phyloP scores from a whole-genome alignment of 2,329 filamentous ascomycete genomes.

The Alternaria sp. region DNA sequence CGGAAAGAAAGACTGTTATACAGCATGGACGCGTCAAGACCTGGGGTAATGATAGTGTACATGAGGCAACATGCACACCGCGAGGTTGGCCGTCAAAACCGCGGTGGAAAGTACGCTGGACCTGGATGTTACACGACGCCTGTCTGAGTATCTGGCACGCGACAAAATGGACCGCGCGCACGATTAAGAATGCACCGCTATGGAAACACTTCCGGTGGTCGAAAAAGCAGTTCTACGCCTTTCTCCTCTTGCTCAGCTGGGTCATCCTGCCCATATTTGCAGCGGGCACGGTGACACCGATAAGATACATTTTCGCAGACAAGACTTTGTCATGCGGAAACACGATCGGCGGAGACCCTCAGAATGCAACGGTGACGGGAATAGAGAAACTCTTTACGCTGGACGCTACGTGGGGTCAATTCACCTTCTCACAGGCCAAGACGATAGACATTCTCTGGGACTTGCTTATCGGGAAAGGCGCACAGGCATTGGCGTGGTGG shows the following conservation, averaged over 20 bases:
- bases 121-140: neutral
- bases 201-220: slow-evolving; percentile 1
- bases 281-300: slow-evolving; percentile 14
- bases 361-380: slow-evolving; percentile 25
- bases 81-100: neutral
- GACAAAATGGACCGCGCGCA: neutral
- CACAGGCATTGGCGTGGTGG: slow-evolving; percentile 39
- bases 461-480: slow-evolving; percentile 41
- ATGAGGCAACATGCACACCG: neutral
- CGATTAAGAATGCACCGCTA: neutral
- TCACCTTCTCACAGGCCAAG: slow-evolving; percentile 43
- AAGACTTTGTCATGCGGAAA: slow-evolving; percentile 23
- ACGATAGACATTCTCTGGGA: slow-evolving; percentile 48
- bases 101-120: slow-evolving; percentile 6
- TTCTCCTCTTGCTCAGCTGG: slow-evolving; percentile 11
- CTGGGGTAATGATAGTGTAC: slow-evolving; percentile 8
- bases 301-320: slow-evolving; percentile 12
- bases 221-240: slow-evolving; percentile 19
- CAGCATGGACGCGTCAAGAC: neutral
- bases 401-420: slow-evolving; percentile 30
- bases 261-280: slow-evolving; percentile 16
- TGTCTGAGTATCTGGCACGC: neutral
- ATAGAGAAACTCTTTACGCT: slow-evolving; percentile 39
- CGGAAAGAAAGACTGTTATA: neutral
- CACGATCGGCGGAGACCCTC: slow-evolving; percentile 5